phyloP scores from a whole-genome alignment of 257 asterid genomes.

The Solanum pimpinellifolium region DNA sequence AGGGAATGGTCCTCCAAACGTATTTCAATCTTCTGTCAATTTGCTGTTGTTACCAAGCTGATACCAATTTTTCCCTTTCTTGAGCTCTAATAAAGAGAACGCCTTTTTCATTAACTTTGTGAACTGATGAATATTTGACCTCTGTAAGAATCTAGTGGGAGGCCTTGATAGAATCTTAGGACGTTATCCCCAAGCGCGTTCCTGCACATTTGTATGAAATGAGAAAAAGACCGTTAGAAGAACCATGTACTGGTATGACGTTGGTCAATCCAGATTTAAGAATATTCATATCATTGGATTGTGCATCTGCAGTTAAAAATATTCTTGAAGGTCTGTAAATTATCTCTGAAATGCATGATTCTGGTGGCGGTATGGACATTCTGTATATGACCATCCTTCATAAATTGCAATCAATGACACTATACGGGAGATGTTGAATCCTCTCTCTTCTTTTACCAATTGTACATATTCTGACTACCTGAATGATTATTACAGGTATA shows the following conservation, averaged over 20 bases:
- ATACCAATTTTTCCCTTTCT: background rate
- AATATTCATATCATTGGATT: background rate
- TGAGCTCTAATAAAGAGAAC: background rate
- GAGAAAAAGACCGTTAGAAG: background rate
- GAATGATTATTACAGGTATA: slow-evolving; percentile 22
- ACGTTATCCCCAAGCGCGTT: background rate
- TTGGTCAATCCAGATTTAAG: background rate
- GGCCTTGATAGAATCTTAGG: background rate
- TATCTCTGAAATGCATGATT: background rate
- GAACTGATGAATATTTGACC: background rate
- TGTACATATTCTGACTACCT: background rate
- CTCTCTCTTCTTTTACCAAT: background rate
- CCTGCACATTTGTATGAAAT: background rate
- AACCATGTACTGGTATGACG: background rate
- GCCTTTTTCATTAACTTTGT: background rate
- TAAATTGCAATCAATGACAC: background rate
- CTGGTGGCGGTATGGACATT: background rate
- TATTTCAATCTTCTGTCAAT: background rate
- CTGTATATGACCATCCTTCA: background rate
- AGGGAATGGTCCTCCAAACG: background rate
- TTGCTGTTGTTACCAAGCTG: background rate
- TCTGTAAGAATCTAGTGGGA: background rate
- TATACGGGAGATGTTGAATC: background rate
- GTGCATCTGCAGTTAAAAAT: background rate
- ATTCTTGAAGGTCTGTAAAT: background rate